phyloP scores from a whole-genome alignment of 2,329 filamentous ascomycete genomes.

The Paecilomyces sp. region DNA sequence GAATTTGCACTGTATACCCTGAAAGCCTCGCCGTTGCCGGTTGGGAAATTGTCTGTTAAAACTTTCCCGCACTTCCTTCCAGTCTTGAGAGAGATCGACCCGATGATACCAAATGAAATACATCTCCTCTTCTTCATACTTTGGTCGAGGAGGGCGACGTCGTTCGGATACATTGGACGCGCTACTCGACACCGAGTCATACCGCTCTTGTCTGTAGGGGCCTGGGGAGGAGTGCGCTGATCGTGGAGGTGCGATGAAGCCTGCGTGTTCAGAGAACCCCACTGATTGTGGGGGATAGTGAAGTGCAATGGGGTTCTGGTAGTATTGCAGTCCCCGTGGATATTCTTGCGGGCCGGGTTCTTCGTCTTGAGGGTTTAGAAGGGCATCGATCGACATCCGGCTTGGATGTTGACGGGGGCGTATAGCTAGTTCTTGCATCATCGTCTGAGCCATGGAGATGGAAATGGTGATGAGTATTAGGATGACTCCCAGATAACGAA shows the following conservation, averaged over 20 bases:
- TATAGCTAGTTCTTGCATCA: neutral
- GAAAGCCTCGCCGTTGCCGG: conserved; percentile 33
- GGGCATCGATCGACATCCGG: conserved; percentile 9
- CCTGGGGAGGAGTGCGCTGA: conserved; percentile 24
- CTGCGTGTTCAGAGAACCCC: conserved; percentile 1
- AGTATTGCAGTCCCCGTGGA: conserved; percentile 1
- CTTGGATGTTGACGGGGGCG: neutral
- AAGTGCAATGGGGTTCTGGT: neutral
- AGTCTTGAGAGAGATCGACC: conserved; percentile 39
- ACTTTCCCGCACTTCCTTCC: conserved; percentile 38
- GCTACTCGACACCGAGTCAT: conserved; percentile 34
- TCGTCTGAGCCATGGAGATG: neutral
- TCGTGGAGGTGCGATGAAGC: neutral
- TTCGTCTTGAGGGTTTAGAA: conserved; percentile 6
- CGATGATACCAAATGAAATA: conserved; percentile 46
- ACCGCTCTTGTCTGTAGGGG: conserved; percentile 31
- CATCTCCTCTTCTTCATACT: conserved; percentile 41
- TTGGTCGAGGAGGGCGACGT: conserved; percentile 36
- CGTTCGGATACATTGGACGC: conserved; percentile 29
- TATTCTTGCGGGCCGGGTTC: neutral
- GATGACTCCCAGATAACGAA: neutral
- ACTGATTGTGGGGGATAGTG: neutral
- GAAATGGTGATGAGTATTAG: neutral
- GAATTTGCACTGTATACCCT: conserved; percentile 44
- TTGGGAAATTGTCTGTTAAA: conserved; percentile 38